Evolutionary conservation across 2,329 filamentous ascomycete genomes (phyloP).

Genomic region (Fusarium sp.): DNA sequence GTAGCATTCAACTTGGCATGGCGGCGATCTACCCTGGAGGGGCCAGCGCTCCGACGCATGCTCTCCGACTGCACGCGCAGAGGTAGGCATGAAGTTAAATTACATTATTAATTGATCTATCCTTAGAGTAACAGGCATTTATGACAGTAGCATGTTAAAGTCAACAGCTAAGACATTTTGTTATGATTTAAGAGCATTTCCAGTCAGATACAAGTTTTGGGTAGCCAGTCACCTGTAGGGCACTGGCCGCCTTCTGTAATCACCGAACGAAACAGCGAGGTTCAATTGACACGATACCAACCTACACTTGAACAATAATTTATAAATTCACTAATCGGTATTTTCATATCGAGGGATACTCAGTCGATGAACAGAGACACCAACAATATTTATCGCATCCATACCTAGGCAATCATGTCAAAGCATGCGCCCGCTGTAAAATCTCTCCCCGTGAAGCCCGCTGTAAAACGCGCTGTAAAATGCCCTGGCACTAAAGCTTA

Average conservation of each 20-base stretch:
- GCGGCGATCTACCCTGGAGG: too few species aligned
- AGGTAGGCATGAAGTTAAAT: neutral
- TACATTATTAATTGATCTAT: too few species aligned
- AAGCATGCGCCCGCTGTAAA: neutral
- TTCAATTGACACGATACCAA: neutral
- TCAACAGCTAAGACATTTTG: neutral
- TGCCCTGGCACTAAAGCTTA: neutral
- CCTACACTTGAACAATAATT: fast-evolving
- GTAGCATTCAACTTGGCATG: too few species aligned
- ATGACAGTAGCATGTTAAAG: too few species aligned
- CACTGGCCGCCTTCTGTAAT: neutral
- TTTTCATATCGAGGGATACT: neutral
- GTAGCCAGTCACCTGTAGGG: too few species aligned
- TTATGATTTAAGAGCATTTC: neutral
- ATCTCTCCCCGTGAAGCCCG: neutral
- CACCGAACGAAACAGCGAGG: neutral
- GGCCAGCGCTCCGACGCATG: too few species aligned
- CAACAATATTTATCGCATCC: neutral
- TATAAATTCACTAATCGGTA: fast-evolving
- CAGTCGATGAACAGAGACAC: neutral
- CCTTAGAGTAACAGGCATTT: neutral
- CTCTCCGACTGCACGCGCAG: too few species aligned
- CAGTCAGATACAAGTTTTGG: neutral
- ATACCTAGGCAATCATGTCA: too few species aligned
- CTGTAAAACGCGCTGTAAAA: neutral